A percentile compares a stretch with the other conserved stretches of the same genome.
Conservation (phyloP, 805 yeast species). For the Candida tallmaniae region DNA sequence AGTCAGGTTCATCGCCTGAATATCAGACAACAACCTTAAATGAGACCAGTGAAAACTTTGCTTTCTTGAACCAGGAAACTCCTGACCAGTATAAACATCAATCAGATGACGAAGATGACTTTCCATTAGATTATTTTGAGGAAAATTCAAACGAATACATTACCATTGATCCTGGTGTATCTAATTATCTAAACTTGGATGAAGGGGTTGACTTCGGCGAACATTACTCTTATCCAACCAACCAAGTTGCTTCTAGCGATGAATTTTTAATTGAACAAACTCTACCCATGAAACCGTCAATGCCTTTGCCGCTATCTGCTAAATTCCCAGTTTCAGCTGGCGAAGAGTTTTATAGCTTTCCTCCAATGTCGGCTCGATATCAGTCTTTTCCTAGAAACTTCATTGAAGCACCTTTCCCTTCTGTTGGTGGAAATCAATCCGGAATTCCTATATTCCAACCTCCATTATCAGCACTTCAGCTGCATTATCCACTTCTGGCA, state of each 20-base stretch:
- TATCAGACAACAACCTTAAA: constrained; percentile 8
- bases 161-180: constrained; percentile 17
- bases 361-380: constrained; percentile 23
- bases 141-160: constrained; percentile 22
- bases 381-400: constrained; percentile 14
- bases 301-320: constrained; percentile 13
- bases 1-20: constrained; percentile 7
- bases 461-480: not conserved
- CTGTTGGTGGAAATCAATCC: not conserved
- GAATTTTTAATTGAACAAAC: constrained; percentile 51
- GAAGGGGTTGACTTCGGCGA: constrained; percentile 19
- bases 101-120: constrained; percentile 59
- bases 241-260: constrained; percentile 34
- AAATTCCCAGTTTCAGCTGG: constrained; percentile 7
- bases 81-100: constrained; percentile 38
- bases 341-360: constrained; percentile 9
- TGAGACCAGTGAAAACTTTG: constrained; percentile 14
- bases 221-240: constrained; percentile 17
- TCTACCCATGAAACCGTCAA: constrained; percentile 37
- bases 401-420: no score
- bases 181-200: constrained; percentile 9
- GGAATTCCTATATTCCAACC: no score
- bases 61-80: constrained; percentile 16
- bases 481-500: not conserved
- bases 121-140: constrained; percentile 62